Conservation (phyloP, 1,284 basidiomycete species). For the Pholiota adiposa region DNA sequence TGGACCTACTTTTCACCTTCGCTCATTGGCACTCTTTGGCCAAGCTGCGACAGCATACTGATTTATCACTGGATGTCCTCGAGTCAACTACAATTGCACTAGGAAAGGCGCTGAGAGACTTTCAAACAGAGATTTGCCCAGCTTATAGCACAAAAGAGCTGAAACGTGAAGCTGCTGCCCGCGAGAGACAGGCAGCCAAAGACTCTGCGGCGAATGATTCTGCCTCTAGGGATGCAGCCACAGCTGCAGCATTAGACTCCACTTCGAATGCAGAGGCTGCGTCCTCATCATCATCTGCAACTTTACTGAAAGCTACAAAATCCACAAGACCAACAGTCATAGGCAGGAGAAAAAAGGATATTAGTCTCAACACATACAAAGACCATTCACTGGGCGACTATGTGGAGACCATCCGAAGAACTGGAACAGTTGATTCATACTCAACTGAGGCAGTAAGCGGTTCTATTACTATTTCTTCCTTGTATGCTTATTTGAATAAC, state of each 20-base stretch:
- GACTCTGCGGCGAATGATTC: too few relatives aligned
- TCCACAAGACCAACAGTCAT: neutral
- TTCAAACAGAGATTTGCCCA: neutral
- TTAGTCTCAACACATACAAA: slow-evolving; percentile 12
- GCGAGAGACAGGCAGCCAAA: slow-evolving; percentile 4
- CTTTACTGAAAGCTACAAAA: too few relatives aligned
- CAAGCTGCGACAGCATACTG: slow-evolving; percentile 19
- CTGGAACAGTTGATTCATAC: neutral
- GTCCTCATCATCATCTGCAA: neutral
- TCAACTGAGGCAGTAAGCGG: neutral
- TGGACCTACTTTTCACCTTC: slow-evolving; percentile 9
- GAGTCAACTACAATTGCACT: slow-evolving; percentile 4
- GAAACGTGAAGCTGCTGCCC: slow-evolving; percentile 6
- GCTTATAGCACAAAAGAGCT: slow-evolving; percentile 7
- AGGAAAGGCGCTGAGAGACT: slow-evolving; percentile 4
- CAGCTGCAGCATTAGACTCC: too few relatives aligned
- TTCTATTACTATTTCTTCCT: neutral
- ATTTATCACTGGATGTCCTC: neutral
- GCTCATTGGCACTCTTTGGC: slow-evolving; percentile 18
- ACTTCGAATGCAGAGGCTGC: neutral
- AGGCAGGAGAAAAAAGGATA: neutral
- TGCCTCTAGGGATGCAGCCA: neutral
- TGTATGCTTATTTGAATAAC: too few relatives aligned
- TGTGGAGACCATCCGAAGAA: neutral
- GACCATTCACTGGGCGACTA: slow-evolving; percentile 9